Evolutionary conservation across 106 monocot genomes (phyloP), one percentile per base, ranked within the genome.

Genomic region (Acorus calamus): DNA sequence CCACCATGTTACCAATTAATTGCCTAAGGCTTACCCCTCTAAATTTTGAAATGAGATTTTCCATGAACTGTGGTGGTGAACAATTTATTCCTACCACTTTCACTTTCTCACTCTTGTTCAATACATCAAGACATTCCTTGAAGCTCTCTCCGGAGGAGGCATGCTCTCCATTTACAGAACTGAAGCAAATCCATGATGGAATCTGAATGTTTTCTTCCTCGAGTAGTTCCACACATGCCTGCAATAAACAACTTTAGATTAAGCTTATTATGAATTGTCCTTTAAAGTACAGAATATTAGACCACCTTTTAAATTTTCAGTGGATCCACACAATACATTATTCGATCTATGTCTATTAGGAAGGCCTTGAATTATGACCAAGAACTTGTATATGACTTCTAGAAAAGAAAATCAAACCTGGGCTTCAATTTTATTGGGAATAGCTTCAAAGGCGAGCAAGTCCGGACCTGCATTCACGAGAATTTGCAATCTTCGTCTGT

Each of bases 161-260:
- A 57, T 71, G 64, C 53, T 79, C 66, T 41, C 88, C 84, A 68
- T 88, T 81, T 28, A 84, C 76, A 44, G 81, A 76, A 67, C 84
- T 84, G 67, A 88, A 88, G 76, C 88, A 88, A 55, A 88, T 84
- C 84, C 80, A 88, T 45, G 88, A 84, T 8, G 87, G 87, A 58
- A 88, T 78, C 67, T 73, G 53, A 55, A 88, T 57, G 57, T 84
- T 78, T 77, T 88, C 81, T 78, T 88, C 84, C 56, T 88, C 78
- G 11, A 84, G 81, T 47, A 88, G 71, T 73, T 84, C 79, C 44
- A 78, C 73, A 49, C 84, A 48, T 59, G 88, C 88, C 84, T 88
- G 73, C 3, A 28, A 28, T 28, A 28, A 28, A 28, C 28, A 28
- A 28, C 28, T 28, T 28, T 28, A 28, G 28, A 28, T n/a, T 28